These are phyloP conservation scores for Alternaria longipes DNA, from an alignment of 2,329 filamentous ascomycete species.

Conservation along the genomic window DNA sequence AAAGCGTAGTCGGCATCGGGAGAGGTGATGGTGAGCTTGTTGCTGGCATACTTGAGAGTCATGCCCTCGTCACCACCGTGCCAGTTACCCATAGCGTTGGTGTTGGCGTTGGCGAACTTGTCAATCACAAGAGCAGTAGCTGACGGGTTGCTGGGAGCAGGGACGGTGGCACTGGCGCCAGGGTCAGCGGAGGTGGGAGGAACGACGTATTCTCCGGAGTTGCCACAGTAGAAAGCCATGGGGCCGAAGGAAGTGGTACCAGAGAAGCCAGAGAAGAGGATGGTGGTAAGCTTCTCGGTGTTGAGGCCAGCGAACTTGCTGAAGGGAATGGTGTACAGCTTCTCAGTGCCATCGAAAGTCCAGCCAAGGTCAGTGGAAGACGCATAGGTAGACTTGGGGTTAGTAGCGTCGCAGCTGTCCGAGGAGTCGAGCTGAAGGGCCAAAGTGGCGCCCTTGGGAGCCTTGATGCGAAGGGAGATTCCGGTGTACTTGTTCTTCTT, in stretches of 20 bases:
- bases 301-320: slow-evolving; percentile 62
- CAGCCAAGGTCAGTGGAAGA: slow-evolving; percentile 64
- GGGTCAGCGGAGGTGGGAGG: slow-evolving; percentile 53
- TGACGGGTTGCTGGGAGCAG: slow-evolving; percentile 61
- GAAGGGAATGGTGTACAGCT: slow-evolving; percentile 67
- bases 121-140: slow-evolving; percentile 66
- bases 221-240: slow-evolving; percentile 67
- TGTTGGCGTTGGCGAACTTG: slow-evolving; percentile 62
- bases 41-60: slow-evolving; percentile 60
- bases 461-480: slow-evolving; percentile 65
- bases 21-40: slow-evolving; percentile 65
- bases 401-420: slow-evolving; percentile 55
- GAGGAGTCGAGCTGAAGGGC: slow-evolving; percentile 62
- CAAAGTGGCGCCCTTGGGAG: slow-evolving; percentile 61
- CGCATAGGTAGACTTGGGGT: slow-evolving; percentile 47
- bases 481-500: slow-evolving; percentile 62
- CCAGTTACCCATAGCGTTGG: slow-evolving; percentile 70
- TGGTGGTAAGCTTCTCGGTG: slow-evolving; percentile 60
- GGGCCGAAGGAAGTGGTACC: slow-evolving; percentile 63
- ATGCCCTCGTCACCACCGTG: slow-evolving; percentile 72
- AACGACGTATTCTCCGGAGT: slow-evolving; percentile 61
- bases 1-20: slow-evolving; percentile 69
- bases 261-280: slow-evolving; percentile 61
- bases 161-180: slow-evolving; percentile 59
- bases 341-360: slow-evolving; percentile 68